Conservation (phyloP, 139 green algal genomes). For the Spirogloea muscicola region DNA sequence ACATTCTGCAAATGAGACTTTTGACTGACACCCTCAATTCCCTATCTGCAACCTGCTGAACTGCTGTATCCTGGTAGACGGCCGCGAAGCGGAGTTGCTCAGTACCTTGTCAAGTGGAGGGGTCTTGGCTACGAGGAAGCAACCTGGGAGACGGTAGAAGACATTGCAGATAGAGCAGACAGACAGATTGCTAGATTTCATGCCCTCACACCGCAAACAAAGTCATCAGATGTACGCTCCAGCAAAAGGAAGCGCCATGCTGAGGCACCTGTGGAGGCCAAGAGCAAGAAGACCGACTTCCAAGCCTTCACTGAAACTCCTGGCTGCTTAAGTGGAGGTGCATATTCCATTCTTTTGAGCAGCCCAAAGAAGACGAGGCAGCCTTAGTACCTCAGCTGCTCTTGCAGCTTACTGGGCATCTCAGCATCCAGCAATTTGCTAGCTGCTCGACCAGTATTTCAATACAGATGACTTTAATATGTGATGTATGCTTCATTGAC, state of each 20-base stretch:
- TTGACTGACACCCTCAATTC: background rate
- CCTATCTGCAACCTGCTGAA: background rate
- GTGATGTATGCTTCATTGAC: background rate
- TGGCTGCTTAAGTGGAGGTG: background rate
- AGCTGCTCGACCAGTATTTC: background rate
- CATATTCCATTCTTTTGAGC: background rate
- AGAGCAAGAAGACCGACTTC: constrained; percentile 10
- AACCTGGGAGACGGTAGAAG: constrained; percentile 45
- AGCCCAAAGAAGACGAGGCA: background rate
- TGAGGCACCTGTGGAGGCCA: background rate
- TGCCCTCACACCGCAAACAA: background rate
- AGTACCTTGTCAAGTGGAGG: constrained; percentile 52
- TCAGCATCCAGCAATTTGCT: background rate
- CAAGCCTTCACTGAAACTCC: background rate
- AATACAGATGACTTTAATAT: no score
- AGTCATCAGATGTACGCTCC: background rate
- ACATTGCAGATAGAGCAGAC: constrained; percentile 4
- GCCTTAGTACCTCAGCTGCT: background rate
- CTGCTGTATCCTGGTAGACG: background rate
- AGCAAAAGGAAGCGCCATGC: background rate
- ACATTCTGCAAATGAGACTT: background rate
- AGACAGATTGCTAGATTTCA: constrained; percentile 1
- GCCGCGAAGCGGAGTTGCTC: background rate
- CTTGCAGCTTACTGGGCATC: background rate
- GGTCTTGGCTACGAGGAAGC: constrained; percentile 44